Evolutionary conservation across 2,329 filamentous ascomycete genomes (phyloP).

Genomic region (Diplodia seriata): DNA sequence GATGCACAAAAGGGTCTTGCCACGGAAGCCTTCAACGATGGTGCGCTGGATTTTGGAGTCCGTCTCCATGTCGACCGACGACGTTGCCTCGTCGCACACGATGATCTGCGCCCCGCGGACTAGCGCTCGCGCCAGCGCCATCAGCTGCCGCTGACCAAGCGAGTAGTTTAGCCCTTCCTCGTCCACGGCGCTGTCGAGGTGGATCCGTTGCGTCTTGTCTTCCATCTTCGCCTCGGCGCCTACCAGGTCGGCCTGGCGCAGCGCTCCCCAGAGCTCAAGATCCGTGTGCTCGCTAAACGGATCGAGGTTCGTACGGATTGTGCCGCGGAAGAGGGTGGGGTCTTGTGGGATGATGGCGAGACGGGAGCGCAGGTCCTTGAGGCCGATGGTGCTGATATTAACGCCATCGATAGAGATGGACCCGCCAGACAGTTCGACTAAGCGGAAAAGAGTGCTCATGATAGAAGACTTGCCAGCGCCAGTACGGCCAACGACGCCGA

Average conservation of each 20-base stretch:
- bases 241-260: conserved; percentile 78
- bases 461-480: conserved; percentile 85
- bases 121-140: conserved; percentile 90
- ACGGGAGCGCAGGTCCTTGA: conserved; percentile 76
- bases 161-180: conserved; percentile 97
- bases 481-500: conserved; percentile 82
- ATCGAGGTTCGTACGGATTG: conserved; percentile 79
- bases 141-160: conserved; percentile 90
- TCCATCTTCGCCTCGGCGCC: conserved; percentile 56
- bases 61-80: conserved; percentile 92
- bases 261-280: conserved; percentile 76
- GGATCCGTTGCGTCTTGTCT: conserved; percentile 66
- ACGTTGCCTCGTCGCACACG: conserved; percentile 95
- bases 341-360: conserved; percentile 86
- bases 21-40: conserved; percentile 82
- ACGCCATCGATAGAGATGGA: conserved; percentile 58
- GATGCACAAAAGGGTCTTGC: conserved; percentile 89
- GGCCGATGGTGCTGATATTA: conserved; percentile 73
- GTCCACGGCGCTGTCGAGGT: conserved; percentile 84
- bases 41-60: conserved; percentile 94
- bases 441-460: conserved; percentile 81
- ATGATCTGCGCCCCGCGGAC: conserved; percentile 90
- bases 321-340: conserved; percentile 81
- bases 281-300: conserved; percentile 81
- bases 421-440: conserved; percentile 60